phyloP scores from a whole-genome alignment of 208 protist species.

The Trypanosoma melophagium region DNA sequence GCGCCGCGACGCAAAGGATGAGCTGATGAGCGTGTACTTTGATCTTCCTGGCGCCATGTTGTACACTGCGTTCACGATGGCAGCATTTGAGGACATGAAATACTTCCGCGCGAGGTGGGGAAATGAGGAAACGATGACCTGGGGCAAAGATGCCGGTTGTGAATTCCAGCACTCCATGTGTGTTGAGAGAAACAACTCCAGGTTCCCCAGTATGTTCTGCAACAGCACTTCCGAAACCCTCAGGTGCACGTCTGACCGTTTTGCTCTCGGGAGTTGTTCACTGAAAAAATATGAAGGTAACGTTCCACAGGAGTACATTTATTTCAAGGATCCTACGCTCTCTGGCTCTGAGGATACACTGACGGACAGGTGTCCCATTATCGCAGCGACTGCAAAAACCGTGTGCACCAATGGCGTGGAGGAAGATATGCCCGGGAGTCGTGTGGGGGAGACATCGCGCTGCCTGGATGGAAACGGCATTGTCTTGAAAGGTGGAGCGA shows the following conservation, averaged over 20 bases:
- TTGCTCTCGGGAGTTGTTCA: not conserved
- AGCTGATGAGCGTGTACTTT: constrained; percentile 61
- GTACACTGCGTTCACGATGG: constrained; percentile 48
- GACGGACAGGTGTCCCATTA: not conserved
- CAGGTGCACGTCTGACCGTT: constrained; percentile 16
- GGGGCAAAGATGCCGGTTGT: constrained; percentile 60
- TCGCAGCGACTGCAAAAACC: not conserved
- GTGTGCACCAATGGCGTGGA: not conserved
- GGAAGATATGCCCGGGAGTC: constrained; percentile 3
- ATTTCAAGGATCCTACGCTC: constrained; percentile 12
- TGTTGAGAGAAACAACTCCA: constrained; percentile 27
- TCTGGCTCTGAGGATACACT: not conserved
- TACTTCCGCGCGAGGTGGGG: constrained; percentile 70
- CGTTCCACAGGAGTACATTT: not conserved
- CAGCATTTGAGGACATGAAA: constrained; percentile 74
- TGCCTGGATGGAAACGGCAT: not conserved
- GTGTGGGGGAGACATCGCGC: not conserved
- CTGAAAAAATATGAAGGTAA: not conserved
- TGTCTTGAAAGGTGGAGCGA: not conserved
- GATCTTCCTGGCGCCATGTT: constrained; percentile 24
- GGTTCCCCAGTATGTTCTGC: constrained; percentile 7
- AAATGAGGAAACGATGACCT: constrained; percentile 58
- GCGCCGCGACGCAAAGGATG: constrained; percentile 67
- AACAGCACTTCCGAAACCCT: constrained; percentile 33
- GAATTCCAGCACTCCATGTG: constrained; percentile 42